A percentile compares a stretch with the other conserved stretches of the same genome.
Conservation (phyloP, 108 stramenopile genomes). For the Pinguiococcus pyrenoidosus region DNA sequence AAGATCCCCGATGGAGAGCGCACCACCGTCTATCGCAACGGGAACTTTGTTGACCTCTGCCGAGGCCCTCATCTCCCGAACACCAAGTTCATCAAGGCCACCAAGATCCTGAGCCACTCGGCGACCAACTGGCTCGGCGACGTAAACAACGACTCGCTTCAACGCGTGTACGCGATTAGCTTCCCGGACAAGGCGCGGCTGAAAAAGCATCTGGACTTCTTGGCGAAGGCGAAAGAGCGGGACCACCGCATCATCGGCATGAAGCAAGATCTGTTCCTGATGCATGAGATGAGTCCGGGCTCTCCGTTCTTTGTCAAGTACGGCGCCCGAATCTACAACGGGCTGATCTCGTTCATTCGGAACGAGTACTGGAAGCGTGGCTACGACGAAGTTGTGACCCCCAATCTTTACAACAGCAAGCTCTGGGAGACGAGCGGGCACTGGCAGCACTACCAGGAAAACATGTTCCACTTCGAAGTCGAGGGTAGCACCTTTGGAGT, state of each 20-base stretch:
- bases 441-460: conserved; percentile 94
- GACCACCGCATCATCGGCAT: conserved; percentile 84
- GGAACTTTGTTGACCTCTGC: conserved; percentile 93
- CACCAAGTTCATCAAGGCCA: no score
- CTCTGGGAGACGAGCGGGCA: conserved; percentile 94
- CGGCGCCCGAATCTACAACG: conserved; percentile 97
- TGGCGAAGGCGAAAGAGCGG: conserved; percentile 77
- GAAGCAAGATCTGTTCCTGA: conserved; percentile 93
- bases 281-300: conserved; percentile 89
- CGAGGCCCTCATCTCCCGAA: conserved; percentile 90
- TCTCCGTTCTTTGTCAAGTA: conserved; percentile 93
- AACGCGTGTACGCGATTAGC: conserved; percentile 91
- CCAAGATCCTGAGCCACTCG: conserved; percentile 58
- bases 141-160: conserved; percentile 79
- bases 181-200: conserved; percentile 96
- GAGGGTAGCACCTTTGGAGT: conserved; percentile 86
- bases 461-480: conserved; percentile 87
- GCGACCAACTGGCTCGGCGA: conserved; percentile 95
- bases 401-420: conserved; percentile 95
- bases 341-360: conserved; percentile 64
- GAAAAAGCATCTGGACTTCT: conserved; percentile 71
- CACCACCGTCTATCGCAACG: conserved; percentile 94
- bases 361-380: conserved; percentile 86
- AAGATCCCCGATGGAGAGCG: conserved; percentile 86
- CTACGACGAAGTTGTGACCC: conserved; percentile 93